Base-by-base conservation (phyloP, 768 basidiomycete genomes). In the Russula olivacea region DNA sequence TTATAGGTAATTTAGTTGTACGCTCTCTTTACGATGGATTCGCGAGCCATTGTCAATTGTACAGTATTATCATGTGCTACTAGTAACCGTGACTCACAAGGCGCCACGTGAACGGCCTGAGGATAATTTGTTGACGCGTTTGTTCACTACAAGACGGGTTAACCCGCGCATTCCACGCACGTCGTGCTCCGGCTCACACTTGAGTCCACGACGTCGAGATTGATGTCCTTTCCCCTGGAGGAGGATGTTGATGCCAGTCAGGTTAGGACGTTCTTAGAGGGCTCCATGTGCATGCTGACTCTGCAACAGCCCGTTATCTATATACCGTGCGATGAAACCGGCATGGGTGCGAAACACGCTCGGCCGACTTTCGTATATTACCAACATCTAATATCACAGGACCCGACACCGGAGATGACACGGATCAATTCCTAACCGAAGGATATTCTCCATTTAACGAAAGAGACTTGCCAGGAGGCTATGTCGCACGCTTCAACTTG, bases 181-280 rank as follows among this genome's bases (percentile, higher is more conserved):
- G 15, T 36, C 15, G 38, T 40, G 38, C 38, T 40, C 38, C 1
- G 38, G 38, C 38, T 40, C 15, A 14, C 7, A 49, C 14, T 49
- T 49, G 19, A 36, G 45, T 40, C 43, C 23, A 25, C 21, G 25
- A 17, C 38, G 1, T 52, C n/a, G 19, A 9, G 10, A 15, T 48
- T 28, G 21, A 64, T 68, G 64, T 58, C 48, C 19, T 51, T 34
- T 25, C 32, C n/a, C 23, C 61, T 48, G 21, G 58, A 59, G 1
- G 57, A 60, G 4, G 65, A 63, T n/a, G 61, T 67, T 30, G 65
- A 68, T 19, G 23, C 62, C 41, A 66, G 34, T 43, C 67, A 68
- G 51, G 67, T 68, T 8, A 23, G 58, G 28, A 32, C 28, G 17
- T 25, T 25, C 19, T 28, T 34, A 23, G 4, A 23, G 8, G 7